Evolutionary conservation across 1,284 basidiomycete species (phyloP), one percentile per base, ranked within the genome.

Genomic region (Boletus mariae): DNA sequence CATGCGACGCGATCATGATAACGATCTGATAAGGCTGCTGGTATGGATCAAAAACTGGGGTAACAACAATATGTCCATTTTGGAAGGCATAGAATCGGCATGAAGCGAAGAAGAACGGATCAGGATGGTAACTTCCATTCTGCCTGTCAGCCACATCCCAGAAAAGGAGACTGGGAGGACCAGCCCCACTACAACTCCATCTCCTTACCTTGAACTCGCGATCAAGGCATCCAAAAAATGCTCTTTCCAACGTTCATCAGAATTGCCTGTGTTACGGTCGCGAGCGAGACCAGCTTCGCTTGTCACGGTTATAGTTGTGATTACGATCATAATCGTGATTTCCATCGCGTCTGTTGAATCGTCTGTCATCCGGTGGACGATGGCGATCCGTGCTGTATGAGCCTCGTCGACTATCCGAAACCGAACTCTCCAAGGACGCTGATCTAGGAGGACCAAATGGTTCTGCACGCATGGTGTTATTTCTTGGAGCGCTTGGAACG

Each of bases 361-460:
- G 57, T 34, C 60, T 55, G 10, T 68, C 53, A 15, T 67, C 62
- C 1, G 55, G 1, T 23, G 40, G 29, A 47, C 47, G 53, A 43
- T 20, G 52, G 25, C 58, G 61, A 41, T 56, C 55, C 7, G 31
- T 49, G 43, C 25, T 25, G 10, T 68, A 47, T 28, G 58, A 35
- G 15, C 54, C 58, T 45, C 67, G 56, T 35, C 60, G 62, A 34
- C 59, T 45, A 31, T 69, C 63, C 11, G 34, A 42, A 31, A 12
- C 23, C 3, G 46, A 34, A 28, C 60, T 54, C 12, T 59, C 57
- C 3, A 47, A 67, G 1, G 68, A 57, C 4, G 31, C 15, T 31
- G 67, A 57, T 53, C 61, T 51, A 11, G 63, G 45, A 28, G 54
- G 59, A 23, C 54, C 56, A 29, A 63, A 45, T 4, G 54, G 62